Percentiles rank a stretch among this genome's conserved stretches.
phyloP scores from a whole-genome alignment of 768 basidiomycete species.

The Mycena olivaceomarginata region DNA sequence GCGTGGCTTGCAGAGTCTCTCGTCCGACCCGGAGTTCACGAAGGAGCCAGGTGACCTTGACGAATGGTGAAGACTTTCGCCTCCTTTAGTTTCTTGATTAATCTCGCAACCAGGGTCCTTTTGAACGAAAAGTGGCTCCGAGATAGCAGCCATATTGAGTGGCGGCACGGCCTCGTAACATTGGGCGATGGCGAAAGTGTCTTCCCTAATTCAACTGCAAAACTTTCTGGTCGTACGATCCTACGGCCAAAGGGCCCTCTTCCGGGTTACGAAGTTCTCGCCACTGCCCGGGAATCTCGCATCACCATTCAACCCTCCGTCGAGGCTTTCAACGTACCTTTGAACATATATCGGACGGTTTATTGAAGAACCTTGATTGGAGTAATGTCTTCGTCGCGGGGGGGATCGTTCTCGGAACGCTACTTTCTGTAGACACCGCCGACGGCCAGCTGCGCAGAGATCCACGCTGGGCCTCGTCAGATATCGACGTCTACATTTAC shows the following conservation, averaged over 20 bases:
- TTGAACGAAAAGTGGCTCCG: no score
- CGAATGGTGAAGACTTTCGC: slow-evolving; percentile 17
- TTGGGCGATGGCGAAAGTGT: slow-evolving; percentile 1
- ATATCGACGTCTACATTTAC: slow-evolving; percentile 36
- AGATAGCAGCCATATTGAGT: neutral
- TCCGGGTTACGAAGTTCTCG: no score
- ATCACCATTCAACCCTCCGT: slow-evolving; percentile 32
- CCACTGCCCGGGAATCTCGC: neutral
- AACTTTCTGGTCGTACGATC: neutral
- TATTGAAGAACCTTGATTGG: slow-evolving; percentile 32
- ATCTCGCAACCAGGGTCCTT: neutral
- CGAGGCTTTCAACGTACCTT: slow-evolving; percentile 21
- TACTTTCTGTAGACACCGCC: slow-evolving; percentile 22
- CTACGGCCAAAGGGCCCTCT: neutral
- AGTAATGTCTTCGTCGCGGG: slow-evolving; percentile 32
- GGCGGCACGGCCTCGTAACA: slow-evolving; percentile 29
- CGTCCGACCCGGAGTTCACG: neutral
- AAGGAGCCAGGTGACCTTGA: slow-evolving; percentile 5
- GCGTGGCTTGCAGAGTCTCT: neutral
- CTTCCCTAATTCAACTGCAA: slow-evolving; percentile 2
- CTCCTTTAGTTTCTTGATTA: neutral
- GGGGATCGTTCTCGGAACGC: slow-evolving; percentile 23
- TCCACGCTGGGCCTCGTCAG: slow-evolving; percentile 27
- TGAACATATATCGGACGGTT: slow-evolving; percentile 31
- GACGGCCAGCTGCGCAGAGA: slow-evolving; percentile 1